phyloP scores from a whole-genome alignment of 805 yeast genomes.

The Cyberlindnera subsufficiens region DNA sequence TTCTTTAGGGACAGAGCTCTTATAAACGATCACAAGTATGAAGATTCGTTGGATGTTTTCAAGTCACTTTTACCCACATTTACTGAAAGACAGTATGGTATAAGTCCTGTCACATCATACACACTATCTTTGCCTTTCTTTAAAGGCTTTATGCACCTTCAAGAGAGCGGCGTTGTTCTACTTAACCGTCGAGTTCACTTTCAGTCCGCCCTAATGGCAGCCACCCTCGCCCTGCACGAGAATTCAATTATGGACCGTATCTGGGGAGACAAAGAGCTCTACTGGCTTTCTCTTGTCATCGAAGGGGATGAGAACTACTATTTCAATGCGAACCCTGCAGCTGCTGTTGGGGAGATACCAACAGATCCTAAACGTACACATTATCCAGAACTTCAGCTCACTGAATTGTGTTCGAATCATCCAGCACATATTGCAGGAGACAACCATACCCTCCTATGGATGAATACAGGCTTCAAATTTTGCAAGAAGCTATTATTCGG shows the following conservation, averaged over 20 bases:
- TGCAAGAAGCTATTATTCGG: conserved; percentile 26
- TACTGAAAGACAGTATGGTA: conserved; percentile 3
- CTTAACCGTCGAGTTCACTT: conserved; percentile 22
- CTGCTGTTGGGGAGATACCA: conserved; percentile 11
- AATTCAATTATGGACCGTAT: conserved; percentile 18
- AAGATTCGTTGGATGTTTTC: conserved; percentile 1
- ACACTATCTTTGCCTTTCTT: conserved; percentile 5
- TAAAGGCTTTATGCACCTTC: conserved; percentile 16
- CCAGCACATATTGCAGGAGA: conserved; percentile 45
- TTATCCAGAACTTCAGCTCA: neutral
- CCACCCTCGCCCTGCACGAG: conserved; percentile 12
- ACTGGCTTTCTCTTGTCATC: conserved; percentile 28
- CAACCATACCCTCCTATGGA: conserved; percentile 39
- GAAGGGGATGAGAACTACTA: conserved; percentile 13
- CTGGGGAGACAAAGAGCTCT: conserved; percentile 33
- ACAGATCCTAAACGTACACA: conserved; percentile 6
- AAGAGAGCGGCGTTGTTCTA: conserved; percentile 27
- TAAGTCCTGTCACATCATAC: conserved; percentile 2
- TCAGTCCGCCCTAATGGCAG: conserved; percentile 18
- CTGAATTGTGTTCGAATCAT: conserved; percentile 46
- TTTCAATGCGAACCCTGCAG: conserved; percentile 12
- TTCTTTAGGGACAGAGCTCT: conserved; percentile 39
- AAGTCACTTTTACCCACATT: conserved; percentile 5
- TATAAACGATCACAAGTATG: conserved; percentile 2
- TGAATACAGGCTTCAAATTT: conserved; percentile 49